Evolutionary conservation across 768 basidiomycete genomes (phyloP), one percentile per base, ranked within the genome.

Genomic region (Leccinum incarnatum): DNA sequence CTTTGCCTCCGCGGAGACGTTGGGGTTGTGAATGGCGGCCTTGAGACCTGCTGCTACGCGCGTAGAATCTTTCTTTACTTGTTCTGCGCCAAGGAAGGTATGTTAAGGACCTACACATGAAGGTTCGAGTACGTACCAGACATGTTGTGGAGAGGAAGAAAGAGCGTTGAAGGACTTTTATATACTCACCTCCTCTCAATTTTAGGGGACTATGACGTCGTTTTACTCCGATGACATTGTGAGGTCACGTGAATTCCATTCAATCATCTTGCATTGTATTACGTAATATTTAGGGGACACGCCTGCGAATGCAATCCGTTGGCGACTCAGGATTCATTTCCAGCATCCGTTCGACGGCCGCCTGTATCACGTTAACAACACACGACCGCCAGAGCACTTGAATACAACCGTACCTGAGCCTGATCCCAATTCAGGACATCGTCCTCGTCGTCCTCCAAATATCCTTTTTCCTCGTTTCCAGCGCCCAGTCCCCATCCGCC

Each of bases 401-500:
- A 15, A 4, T 4, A 37, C n/a, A 48, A 42, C 52, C 67, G 57
- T 58, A 83, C 86, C 79, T 90, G 87, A 42, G 83, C 83, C 67
- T 88, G 82, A 64, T 88, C 88, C 85, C 84, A 88, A 59, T 88
- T 84, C 65, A 83, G 69, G 10, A 76, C 68, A 52, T 84, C 85
- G 23, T 84, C 85, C 19, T 87, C 86, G 7, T 88, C 85, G 36
- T 88, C 87, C 5, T 87, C 86, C 3, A 40, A 10, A 40, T 81
- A 85, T 19, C 82, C 83, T 21, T 72, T 82, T 52, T 83, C 84
- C 55, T 83, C 82, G 59, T 83, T 77, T 27, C 83, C 83, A 5
- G 76, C 81, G 7, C 87, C 89, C 2, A 90, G 74, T 3, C 88
- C 89, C 89, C 89, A 91, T 14, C 89, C 89, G 12, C 87, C 89